These are phyloP conservation scores for Hippophae gyantsensis DNA, from an alignment of 306 rosid species.

Conservation along the genomic window DNA sequence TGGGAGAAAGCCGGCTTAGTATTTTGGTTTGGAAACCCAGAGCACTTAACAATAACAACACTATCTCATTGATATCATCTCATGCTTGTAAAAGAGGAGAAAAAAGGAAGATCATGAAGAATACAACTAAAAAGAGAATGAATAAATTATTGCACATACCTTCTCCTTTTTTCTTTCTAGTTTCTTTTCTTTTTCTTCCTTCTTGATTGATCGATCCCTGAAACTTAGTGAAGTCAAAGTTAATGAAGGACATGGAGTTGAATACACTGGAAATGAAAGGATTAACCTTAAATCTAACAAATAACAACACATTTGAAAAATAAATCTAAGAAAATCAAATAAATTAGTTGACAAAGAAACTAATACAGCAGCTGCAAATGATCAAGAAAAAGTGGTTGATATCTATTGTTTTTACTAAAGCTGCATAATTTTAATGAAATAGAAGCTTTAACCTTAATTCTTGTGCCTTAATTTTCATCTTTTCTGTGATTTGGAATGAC, in stretches of 20 bases:
- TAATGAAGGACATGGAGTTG: not conserved
- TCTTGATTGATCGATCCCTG: slow-evolving; percentile 36
- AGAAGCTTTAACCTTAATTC: slow-evolving; percentile 35
- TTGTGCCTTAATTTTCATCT: slow-evolving; percentile 47
- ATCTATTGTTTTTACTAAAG: no score
- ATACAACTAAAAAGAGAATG: not conserved
- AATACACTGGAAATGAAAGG: not conserved
- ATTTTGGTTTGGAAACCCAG: not conserved
- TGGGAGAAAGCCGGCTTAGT: not conserved
- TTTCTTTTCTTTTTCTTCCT: slow-evolving; percentile 28
- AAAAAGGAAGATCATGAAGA: not conserved
- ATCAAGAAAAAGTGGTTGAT: not conserved
- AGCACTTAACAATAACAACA: not conserved
- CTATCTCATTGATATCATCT: not conserved
- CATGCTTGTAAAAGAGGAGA: not conserved
- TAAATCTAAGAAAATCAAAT: not conserved
- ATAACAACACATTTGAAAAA: not conserved
- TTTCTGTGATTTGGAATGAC: slow-evolving; percentile 53
- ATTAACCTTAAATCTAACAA: not conserved
- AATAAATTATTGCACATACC: slow-evolving; percentile 31
- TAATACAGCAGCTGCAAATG: not conserved
- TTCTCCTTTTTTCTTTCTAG: slow-evolving; percentile 48
- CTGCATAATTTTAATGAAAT: not conserved
- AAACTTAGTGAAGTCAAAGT: slow-evolving; percentile 13
- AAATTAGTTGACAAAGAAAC: not conserved